Evolutionary conservation across 208 protist species (phyloP).

Genomic region (Giardia duodenalis): DNA sequence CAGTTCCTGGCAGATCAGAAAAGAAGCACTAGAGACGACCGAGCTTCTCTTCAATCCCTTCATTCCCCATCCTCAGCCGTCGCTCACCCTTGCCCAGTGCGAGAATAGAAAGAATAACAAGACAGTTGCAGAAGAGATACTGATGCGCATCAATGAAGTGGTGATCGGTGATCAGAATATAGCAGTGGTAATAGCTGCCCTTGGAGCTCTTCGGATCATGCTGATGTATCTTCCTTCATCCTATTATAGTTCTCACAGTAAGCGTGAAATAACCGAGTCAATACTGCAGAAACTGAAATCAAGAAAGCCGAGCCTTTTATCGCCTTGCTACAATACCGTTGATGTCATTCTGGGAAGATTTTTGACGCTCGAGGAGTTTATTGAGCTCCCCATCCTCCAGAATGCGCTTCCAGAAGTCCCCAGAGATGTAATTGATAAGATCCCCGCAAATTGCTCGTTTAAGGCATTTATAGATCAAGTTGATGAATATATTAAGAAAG

Average conservation of each 20-base stretch:
- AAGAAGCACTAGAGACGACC: neutral
- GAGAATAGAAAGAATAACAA: neutral
- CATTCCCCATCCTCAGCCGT: neutral
- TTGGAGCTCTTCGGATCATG: neutral
- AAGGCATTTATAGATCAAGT: neutral
- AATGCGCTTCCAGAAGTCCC: neutral
- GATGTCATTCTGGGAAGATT: neutral
- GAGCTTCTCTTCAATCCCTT: neutral
- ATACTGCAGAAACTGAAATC: neutral
- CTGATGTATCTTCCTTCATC: neutral
- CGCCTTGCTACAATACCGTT: neutral
- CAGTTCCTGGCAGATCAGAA: neutral
- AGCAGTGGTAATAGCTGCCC: neutral
- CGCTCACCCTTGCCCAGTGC: neutral
- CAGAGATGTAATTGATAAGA: neutral
- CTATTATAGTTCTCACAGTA: neutral
- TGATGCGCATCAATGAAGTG: neutral
- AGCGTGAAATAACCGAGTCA: neutral
- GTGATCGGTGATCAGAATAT: neutral
- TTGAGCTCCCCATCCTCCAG: neutral
- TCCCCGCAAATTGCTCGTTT: neutral
- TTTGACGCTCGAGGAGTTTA: neutral
- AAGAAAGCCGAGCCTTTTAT: neutral
- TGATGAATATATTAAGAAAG: neutral
- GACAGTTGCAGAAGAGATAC: neutral